A percentile compares a stretch with the other conserved stretches of the same genome.
These are phyloP conservation scores for Rhodamnia argentea DNA, from an alignment of 345 rosid species.

Conservation along the genomic window DNA sequence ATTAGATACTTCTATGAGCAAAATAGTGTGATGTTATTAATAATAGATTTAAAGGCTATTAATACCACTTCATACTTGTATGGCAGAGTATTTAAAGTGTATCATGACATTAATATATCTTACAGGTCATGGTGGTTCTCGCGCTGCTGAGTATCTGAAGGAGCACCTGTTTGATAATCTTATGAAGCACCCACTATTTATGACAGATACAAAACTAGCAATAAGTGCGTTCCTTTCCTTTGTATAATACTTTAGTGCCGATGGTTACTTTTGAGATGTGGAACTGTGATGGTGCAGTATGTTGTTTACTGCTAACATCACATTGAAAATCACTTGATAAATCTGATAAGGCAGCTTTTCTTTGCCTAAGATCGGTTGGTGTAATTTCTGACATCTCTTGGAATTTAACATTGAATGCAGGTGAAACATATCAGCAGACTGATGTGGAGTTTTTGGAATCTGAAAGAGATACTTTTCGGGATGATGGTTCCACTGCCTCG, in stretches of 20 bases:
- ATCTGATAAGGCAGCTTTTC: neutral
- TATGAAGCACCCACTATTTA: slow-evolving; percentile 75
- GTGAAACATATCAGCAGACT: slow-evolving; percentile 83
- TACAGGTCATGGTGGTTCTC: slow-evolving; percentile 99
- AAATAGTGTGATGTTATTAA: neutral
- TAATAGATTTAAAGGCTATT: neutral
- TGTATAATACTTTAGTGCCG: neutral
- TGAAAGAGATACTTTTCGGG: slow-evolving; percentile 69
- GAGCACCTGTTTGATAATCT: slow-evolving; percentile 89
- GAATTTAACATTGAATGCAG: slow-evolving; percentile 23
- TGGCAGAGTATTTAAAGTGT: neutral
- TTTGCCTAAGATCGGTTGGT: neutral
- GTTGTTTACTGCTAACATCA: neutral
- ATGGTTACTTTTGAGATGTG: neutral
- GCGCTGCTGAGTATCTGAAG: slow-evolving; percentile 93
- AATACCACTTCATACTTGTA: neutral
- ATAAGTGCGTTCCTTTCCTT: slow-evolving; percentile 43
- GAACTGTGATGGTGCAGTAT: neutral
- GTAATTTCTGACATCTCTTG: neutral
- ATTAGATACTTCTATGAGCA: neutral
- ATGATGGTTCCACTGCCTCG: slow-evolving; percentile 99
- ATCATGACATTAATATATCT: neutral
- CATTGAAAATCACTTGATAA: neutral
- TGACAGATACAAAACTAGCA: slow-evolving; percentile 67
- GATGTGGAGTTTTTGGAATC: slow-evolving; percentile 79